Evolutionary conservation across 345 rosid genomes (phyloP).

Genomic region (Pistacia atlantica): DNA sequence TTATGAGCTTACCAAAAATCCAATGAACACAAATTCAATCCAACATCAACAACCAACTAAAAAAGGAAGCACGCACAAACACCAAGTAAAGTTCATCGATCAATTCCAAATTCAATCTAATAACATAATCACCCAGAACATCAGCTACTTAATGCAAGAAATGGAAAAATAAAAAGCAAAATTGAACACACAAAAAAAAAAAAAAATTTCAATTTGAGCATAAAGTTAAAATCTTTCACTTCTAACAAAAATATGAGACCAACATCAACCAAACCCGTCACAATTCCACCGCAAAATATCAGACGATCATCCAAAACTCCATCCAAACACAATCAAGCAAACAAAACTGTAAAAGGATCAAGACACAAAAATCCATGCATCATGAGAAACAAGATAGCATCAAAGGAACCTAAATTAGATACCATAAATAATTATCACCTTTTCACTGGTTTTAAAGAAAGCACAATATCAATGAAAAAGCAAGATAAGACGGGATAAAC

Average conservation of each 20-base stretch:
- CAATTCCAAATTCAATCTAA: background rate
- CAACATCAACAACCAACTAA: background rate
- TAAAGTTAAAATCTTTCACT: constrained; percentile 4
- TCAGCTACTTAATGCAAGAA: background rate
- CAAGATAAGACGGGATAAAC: background rate
- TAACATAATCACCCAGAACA: background rate
- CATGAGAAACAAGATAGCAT: constrained; percentile 12
- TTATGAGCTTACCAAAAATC: background rate
- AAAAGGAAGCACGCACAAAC: background rate
- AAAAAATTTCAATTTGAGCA: background rate
- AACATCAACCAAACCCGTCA: constrained; percentile 4
- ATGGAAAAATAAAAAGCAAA: background rate
- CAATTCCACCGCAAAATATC: constrained; percentile 1
- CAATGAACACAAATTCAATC: background rate
- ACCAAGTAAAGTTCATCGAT: background rate
- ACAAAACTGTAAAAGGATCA: constrained; percentile 24
- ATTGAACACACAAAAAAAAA: background rate
- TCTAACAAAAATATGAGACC: constrained; percentile 2
- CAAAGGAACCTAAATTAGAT: constrained; percentile 7
- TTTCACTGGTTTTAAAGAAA: constrained; percentile 7
- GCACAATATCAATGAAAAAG: constrained; percentile 6
- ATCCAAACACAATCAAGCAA: background rate
- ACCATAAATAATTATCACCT: background rate
- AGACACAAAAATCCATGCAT: constrained; percentile 20
- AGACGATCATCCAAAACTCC: constrained; percentile 14